Evolutionary conservation across 306 rosid species (phyloP).

Genomic region (Arachis stenosperma): DNA sequence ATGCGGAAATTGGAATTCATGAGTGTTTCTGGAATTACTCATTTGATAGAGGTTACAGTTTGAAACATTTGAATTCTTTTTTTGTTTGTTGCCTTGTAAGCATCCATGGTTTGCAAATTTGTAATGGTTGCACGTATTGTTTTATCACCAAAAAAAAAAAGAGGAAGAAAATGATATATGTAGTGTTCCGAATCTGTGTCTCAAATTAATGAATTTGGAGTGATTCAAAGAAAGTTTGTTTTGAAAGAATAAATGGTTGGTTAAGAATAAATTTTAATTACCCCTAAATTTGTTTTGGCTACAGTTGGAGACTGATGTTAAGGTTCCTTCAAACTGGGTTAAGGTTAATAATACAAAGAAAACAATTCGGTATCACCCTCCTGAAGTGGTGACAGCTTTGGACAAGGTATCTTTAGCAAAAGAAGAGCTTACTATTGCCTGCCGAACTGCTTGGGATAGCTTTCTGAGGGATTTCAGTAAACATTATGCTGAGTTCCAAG

Average conservation of each 20-base stretch:
- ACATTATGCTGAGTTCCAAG: conserved; percentile 77
- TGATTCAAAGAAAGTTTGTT: conserved; percentile 29
- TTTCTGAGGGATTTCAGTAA: conserved; percentile 71
- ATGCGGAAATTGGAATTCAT: conserved; percentile 71
- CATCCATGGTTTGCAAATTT: conserved; percentile 14
- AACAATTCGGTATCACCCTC: conserved; percentile 90
- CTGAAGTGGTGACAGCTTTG: conserved; percentile 77
- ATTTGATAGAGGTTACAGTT: conserved; percentile 80
- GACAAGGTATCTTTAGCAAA: conserved; percentile 72
- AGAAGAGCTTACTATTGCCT: conserved; percentile 72
- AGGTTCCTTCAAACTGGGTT: conserved; percentile 84
- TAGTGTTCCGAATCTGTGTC: conserved; percentile 19
- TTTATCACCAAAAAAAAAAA: not conserved
- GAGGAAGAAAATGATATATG: not conserved
- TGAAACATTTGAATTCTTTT: conserved; percentile 28
- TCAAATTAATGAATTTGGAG: conserved; percentile 23
- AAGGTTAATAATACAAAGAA: conserved; percentile 89
- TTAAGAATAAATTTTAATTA: conserved; percentile 32
- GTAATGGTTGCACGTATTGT: conserved; percentile 26
- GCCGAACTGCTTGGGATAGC: conserved; percentile 85
- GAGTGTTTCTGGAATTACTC: conserved; percentile 81
- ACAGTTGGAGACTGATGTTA: conserved; percentile 75
- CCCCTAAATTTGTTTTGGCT: conserved; percentile 39
- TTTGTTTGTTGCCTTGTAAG: conserved; percentile 11
- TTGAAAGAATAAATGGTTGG: conserved; percentile 18